Conservation (phyloP, 768 basidiomycete genomes). For the Hortiboletus flavorubellus region DNA sequence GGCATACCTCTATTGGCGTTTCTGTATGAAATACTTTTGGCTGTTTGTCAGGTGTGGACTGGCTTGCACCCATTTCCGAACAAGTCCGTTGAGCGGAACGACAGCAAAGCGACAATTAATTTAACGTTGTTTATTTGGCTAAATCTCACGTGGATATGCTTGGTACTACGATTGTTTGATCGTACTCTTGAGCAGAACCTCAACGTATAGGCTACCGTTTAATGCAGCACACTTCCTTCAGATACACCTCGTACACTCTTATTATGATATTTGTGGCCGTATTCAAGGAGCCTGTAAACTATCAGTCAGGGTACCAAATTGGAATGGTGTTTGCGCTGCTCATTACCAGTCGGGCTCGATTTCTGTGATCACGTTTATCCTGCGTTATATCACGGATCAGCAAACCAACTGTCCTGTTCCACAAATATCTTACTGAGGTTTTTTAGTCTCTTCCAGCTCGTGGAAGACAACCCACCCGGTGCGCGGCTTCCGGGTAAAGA, state of each 20-base stretch:
- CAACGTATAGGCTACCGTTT: neutral
- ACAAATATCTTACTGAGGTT: conserved; percentile 64
- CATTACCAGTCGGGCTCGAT: conserved; percentile 91
- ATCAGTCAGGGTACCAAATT: conserved; percentile 1
- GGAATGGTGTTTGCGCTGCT: neutral
- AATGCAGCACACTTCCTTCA: neutral
- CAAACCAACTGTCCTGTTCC: neutral
- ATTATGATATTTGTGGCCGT: conserved; percentile 47
- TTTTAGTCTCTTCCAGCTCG: conserved; percentile 96
- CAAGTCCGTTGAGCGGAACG: neutral
- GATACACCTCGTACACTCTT: conserved; percentile 18
- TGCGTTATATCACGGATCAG: conserved; percentile 27
- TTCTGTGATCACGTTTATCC: conserved; percentile 90
- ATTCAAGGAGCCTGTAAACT: conserved; percentile 42
- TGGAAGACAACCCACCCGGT: conserved; percentile 95
- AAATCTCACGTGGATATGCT: neutral
- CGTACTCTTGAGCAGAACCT: neutral
- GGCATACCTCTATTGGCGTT: conserved; percentile 49
- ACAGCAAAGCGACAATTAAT: neutral
- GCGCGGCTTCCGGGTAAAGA: conserved; percentile 89
- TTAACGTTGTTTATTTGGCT: conserved; percentile 13
- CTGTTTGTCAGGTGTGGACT: conserved; percentile 56
- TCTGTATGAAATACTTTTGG: conserved; percentile 58
- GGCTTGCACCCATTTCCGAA: conserved; percentile 58
- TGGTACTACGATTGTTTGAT: no score